Evolutionary conservation across 2,329 filamentous ascomycete genomes (phyloP).

Genomic region (Diaporthe eres): DNA sequence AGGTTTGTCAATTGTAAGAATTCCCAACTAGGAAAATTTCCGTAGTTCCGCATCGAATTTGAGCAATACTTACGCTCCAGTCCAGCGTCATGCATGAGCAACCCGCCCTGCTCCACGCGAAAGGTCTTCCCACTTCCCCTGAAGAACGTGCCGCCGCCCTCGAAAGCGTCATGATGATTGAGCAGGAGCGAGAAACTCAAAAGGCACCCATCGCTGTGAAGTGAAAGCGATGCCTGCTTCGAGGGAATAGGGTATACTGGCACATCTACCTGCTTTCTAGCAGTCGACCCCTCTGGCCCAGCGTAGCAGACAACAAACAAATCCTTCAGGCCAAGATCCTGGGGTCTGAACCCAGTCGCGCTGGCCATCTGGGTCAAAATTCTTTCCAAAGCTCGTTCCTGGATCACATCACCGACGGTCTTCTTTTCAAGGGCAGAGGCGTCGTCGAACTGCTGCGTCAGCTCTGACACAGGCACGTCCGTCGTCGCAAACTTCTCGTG

Average conservation of each 20-base stretch:
- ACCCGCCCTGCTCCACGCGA: conserved; percentile 37
- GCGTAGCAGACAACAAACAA: conserved; percentile 40
- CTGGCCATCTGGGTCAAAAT: conserved; percentile 30
- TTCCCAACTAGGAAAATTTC: not conserved
- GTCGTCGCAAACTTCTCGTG: conserved; percentile 40
- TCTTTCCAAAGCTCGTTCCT: conserved; percentile 20
- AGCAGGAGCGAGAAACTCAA: conserved; percentile 41
- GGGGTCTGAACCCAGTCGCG: conserved; percentile 32
- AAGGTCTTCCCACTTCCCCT: conserved; percentile 37
- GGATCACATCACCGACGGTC: conserved; percentile 22
- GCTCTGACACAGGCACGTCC: conserved; percentile 39
- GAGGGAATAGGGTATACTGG: conserved; percentile 33
- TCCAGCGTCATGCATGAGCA: conserved; percentile 40
- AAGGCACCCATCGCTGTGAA: conserved; percentile 40
- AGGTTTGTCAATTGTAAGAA: not conserved
- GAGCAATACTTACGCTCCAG: conserved; percentile 37
- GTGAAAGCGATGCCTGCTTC: conserved; percentile 39
- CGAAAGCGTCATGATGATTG: conserved; percentile 36
- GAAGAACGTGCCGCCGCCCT: conserved; percentile 41
- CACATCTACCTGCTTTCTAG: not conserved
- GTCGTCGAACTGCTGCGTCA: conserved; percentile 2
- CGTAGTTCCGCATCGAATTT: not conserved
- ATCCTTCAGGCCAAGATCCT: conserved; percentile 38
- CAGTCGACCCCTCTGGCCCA: not conserved
- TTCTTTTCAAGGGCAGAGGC: not conserved